Evolutionary conservation across 176 grass and related monocot genomes (phyloP).

Genomic region (Olyra latifolia): DNA sequence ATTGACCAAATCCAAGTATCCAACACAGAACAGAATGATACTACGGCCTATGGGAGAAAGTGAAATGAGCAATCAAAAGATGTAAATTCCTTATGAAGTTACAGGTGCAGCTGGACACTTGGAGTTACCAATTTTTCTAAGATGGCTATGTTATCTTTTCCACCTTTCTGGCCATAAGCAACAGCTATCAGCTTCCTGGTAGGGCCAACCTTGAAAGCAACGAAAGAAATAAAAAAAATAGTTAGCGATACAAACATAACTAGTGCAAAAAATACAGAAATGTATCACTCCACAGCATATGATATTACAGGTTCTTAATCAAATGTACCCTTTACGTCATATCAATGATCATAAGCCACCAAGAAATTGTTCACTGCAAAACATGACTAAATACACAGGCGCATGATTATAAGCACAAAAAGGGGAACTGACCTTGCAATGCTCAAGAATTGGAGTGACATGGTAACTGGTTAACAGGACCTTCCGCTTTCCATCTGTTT

Average conservation of each 20-base stretch:
- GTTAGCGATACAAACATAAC: constrained; percentile 19
- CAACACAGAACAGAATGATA: neutral
- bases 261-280: constrained; percentile 22
- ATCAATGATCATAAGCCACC: neutral
- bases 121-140: constrained; percentile 86
- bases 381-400: neutral
- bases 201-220: constrained; percentile 61
- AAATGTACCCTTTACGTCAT: neutral
- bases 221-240: neutral
- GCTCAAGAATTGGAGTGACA: constrained; percentile 94
- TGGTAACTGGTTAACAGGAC: constrained; percentile 65
- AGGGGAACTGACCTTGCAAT: constrained; percentile 70
- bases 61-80: constrained; percentile 28
- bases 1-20: constrained; percentile 4
- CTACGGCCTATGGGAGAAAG: constrained; percentile 12
- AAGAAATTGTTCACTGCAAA: neutral
- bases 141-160: constrained; percentile 79
- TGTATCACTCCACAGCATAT: constrained; percentile 15
- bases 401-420: constrained; percentile 7
- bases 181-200: constrained; percentile 75
- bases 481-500: constrained; percentile 68
- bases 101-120: constrained; percentile 4
- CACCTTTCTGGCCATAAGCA: constrained; percentile 82
- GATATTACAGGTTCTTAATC: neutral
- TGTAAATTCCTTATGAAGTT: constrained; percentile 2